Evolutionary conservation across 257 asterid genomes (phyloP), one percentile per base, ranked within the genome.

Genomic region (Scutellaria minor): DNA sequence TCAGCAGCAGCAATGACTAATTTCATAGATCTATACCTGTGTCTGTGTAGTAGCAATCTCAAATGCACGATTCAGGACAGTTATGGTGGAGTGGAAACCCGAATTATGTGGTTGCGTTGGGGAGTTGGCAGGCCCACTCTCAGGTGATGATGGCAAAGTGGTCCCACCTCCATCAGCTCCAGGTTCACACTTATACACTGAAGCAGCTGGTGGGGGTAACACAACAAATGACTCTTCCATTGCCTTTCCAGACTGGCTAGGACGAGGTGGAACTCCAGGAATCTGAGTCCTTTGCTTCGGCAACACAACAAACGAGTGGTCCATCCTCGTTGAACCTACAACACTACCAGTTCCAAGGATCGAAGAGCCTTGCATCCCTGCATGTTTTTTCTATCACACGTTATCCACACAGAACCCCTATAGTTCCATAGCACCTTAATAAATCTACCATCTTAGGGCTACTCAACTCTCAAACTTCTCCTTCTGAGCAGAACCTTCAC

Each of bases 191-290:
- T 87, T 86, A 74, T 95, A 95, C 64, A 95, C 98, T 1, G 98
- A 95, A 76, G 99, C 98, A 48, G 97, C 99, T 20, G 98, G 99
- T 27, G 98, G 98, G 76, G 99, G 99, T 82, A 95, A 77, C 18
- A 95, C 97, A 69, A 95, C 98, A 57, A 95, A 95, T 8, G 99
- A 95, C 75, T 92, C 99, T 56, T 95, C 99, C 82, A 95, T 88
- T 58, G 95, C 88, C 86, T 83, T 95, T 50, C 94, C 96, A 53
- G 95, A 84, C 63, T 83, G 91, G 78, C 83, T 74, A 59, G 90
- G 88, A 56, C 91, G 96, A 73, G 94, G 86, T 66, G 93, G 89
- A 46, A 75, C 79, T 71, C 93, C 96, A 22, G 87, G 75, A 13
- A 74, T 73, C 75, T 87, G 96, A 81, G 80, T 87, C 79, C 92